Conservation (phyloP, 2,329 filamentous ascomycete genomes). For the Fragosphaeria purpurea region DNA sequence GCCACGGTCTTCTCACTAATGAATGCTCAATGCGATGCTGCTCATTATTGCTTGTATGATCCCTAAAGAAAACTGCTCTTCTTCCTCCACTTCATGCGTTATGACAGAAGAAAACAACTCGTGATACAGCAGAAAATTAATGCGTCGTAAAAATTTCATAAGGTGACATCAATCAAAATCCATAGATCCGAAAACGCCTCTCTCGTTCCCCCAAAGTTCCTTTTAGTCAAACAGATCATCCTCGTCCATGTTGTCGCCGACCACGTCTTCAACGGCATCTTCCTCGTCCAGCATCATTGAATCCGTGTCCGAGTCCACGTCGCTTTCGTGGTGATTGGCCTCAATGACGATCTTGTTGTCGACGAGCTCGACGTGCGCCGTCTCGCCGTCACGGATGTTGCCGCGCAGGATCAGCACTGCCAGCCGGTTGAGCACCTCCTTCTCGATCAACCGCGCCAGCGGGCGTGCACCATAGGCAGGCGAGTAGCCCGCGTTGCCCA, state of each 20-base stretch:
- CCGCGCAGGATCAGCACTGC: conserved; percentile 86
- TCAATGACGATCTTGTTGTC: conserved; percentile 73
- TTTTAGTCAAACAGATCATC: conserved; percentile 27
- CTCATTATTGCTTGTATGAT: no score
- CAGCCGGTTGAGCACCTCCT: conserved; percentile 88
- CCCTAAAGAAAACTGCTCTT: no score
- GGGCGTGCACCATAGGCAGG: conserved; percentile 91
- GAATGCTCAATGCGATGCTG: no score
- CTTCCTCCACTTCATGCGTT: no score
- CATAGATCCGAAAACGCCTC: no score
- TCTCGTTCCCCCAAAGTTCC: no score
- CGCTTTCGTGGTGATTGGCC: conserved; percentile 65
- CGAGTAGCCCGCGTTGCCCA: conserved; percentile 85
- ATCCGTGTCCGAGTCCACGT: conserved; percentile 43
- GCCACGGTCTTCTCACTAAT: no score
- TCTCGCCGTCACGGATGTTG: conserved; percentile 75
- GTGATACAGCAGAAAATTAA: no score
- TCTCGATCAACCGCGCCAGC: conserved; percentile 82
- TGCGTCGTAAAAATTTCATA: no score
- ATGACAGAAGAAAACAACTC: no score
- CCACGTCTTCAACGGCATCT: conserved; percentile 61
- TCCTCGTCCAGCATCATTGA: conserved; percentile 59
- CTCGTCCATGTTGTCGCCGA: conserved; percentile 50
- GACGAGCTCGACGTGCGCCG: conserved; percentile 66
- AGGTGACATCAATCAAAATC: no score